phyloP scores from a whole-genome alignment of 305 asterid species.

The Fraxinus xanthoxyloides region DNA sequence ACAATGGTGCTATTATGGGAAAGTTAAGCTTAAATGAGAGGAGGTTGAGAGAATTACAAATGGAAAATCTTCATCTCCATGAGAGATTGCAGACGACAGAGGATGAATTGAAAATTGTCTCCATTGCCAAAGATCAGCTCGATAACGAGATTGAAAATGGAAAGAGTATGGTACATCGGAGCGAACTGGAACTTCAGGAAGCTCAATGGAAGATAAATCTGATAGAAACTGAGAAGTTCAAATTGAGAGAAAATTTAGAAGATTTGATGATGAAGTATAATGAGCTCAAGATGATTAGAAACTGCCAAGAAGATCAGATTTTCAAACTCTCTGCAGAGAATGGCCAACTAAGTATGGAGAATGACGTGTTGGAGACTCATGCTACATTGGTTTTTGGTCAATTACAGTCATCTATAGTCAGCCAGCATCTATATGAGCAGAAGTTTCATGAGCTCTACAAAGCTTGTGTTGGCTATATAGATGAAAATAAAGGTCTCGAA shows the following conservation, averaged over 20 bases:
- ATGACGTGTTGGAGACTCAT: slow-evolving; percentile 49
- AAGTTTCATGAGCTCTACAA: slow-evolving; percentile 66
- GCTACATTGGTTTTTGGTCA: slow-evolving; percentile 51
- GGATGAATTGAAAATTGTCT: slow-evolving; percentile 43
- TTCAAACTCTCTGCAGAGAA: slow-evolving; percentile 41
- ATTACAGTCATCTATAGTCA: slow-evolving; percentile 53
- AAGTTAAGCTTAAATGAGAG: slow-evolving; percentile 48
- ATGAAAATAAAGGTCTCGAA: slow-evolving; percentile 53
- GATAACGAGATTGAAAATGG: slow-evolving; percentile 39
- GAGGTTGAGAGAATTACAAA: slow-evolving; percentile 47
- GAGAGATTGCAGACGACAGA: slow-evolving; percentile 52
- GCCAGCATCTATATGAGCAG: slow-evolving; percentile 64
- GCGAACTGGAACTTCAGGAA: slow-evolving; percentile 42
- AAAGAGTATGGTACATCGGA: slow-evolving; percentile 33
- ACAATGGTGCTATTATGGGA: slow-evolving; percentile 42
- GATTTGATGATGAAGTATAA: slow-evolving; percentile 37
- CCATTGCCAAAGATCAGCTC: slow-evolving; percentile 41
- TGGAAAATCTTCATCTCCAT: slow-evolving; percentile 48
- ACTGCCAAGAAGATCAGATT: slow-evolving; percentile 42
- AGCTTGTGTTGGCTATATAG: slow-evolving; percentile 40
- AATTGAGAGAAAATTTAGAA: slow-evolving; percentile 39
- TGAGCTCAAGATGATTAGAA: slow-evolving; percentile 33
- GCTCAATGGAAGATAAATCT: slow-evolving; percentile 45
- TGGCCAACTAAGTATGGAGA: slow-evolving; percentile 38
- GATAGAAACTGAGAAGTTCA: slow-evolving; percentile 41